phyloP scores from a whole-genome alignment of 768 basidiomycete species.

The Auricularia sp. region DNA sequence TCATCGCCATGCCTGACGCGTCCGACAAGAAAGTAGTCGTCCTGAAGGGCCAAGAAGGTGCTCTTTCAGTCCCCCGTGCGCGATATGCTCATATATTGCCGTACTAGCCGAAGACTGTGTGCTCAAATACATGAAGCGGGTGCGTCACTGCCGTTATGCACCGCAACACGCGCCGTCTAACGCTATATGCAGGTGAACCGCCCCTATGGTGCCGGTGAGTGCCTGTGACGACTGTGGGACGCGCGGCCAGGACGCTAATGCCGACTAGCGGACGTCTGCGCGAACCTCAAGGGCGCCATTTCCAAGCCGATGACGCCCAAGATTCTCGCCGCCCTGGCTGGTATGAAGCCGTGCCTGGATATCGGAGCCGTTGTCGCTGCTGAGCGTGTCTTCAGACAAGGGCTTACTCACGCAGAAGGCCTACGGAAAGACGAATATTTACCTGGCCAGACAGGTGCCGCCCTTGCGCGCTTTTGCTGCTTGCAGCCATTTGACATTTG shows the following conservation, averaged over 20 bases:
- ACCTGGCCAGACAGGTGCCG: conserved; percentile 59
- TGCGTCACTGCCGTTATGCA: conserved; percentile 15
- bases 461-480: background rate
- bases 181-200: conserved; percentile 63
- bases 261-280: conserved; percentile 63
- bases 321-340: conserved; percentile 65
- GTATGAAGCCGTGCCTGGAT: background rate
- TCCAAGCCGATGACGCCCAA: conserved; percentile 80
- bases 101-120: conserved; percentile 60
- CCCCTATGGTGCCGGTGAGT: conserved; percentile 65
- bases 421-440: conserved; percentile 83
- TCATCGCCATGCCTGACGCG: background rate
- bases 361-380: background rate
- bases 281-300: conserved; percentile 83
- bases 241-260: background rate
- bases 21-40: conserved; percentile 24
- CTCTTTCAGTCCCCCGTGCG: background rate
- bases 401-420: conserved; percentile 72
- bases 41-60: conserved; percentile 71
- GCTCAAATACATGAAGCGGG: conserved; percentile 70
- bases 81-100: background rate
- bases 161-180: conserved; percentile 2
- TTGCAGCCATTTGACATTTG: background rate
- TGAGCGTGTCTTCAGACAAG: conserved; percentile 38
- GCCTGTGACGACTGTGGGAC: background rate